Conservation (phyloP, 23 red algal genomes). For the Rhodosorus marinus region DNA sequence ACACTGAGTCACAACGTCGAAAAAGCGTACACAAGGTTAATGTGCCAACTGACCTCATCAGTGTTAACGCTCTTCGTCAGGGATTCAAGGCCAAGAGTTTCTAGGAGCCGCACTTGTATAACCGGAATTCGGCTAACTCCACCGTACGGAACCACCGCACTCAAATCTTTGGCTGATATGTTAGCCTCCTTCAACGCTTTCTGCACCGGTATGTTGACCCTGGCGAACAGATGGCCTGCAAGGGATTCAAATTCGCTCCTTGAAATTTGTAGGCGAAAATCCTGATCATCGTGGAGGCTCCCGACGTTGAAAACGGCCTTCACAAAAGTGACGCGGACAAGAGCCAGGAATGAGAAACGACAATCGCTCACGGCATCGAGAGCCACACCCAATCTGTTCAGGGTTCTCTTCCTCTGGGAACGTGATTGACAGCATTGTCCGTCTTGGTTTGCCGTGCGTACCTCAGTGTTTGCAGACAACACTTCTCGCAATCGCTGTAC, state of each 20-base stretch:
- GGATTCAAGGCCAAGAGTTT: conserved; percentile 1
- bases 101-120: conserved; percentile 26
- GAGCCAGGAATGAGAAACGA: no score
- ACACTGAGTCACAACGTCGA: conserved; percentile 42
- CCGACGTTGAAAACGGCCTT: neutral
- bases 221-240: conserved; percentile 13
- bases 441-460: conserved; percentile 23
- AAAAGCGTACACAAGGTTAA: conserved; percentile 45
- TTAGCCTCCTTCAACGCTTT: conserved; percentile 12
- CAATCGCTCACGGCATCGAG: no score
- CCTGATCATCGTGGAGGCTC: conserved; percentile 35
- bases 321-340: no score
- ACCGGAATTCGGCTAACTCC: conserved; percentile 56
- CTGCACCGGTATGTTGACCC: conserved; percentile 13
- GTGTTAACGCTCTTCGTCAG: conserved; percentile 84
- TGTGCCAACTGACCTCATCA: conserved; percentile 67
- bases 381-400: no score
- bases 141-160: conserved; percentile 80
- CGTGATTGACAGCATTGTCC: no score
- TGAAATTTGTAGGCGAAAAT: conserved; percentile 13
- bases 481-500: conserved; percentile 64
- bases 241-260: conserved; percentile 33
- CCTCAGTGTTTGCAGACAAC: conserved; percentile 67
- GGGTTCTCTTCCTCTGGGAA: no score
- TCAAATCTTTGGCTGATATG: conserved; percentile 16